These are phyloP conservation scores for Lecanicillium sp. DNA, from an alignment of 2,329 filamentous ascomycete species.

Conservation along the genomic window DNA sequence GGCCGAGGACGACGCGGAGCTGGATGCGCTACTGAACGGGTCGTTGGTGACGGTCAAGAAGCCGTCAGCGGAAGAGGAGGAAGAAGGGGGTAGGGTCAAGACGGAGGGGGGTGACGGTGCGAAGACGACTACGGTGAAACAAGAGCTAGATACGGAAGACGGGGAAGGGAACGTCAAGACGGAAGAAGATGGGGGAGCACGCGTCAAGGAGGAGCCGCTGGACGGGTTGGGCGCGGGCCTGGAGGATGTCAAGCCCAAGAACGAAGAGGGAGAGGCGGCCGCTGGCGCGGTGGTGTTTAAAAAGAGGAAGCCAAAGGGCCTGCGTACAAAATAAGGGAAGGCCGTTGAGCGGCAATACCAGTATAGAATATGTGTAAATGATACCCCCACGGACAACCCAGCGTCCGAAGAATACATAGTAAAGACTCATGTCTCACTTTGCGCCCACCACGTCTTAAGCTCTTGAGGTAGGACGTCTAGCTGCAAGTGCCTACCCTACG, in stretches of 20 bases:
- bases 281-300: conserved; percentile 61
- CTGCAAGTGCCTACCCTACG: too few species aligned
- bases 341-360: not conserved
- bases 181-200: conserved; percentile 12
- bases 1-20: conserved; percentile 42
- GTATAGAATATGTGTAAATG: not conserved
- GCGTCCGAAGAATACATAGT: too few species aligned
- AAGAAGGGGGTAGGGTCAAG: conserved; percentile 18
- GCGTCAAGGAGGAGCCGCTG: conserved; percentile 23
- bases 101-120: conserved; percentile 17
- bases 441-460: too few species aligned
- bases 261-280: conserved; percentile 18
- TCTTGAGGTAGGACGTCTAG: too few species aligned
- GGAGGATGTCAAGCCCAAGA: conserved; percentile 11
- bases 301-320: conserved; percentile 65
- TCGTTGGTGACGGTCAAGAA: conserved; percentile 16
- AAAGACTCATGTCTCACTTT: too few species aligned
- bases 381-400: conserved; percentile 6
- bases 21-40: conserved; percentile 52
- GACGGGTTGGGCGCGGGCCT: conserved; percentile 10
- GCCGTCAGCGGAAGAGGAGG: conserved; percentile 13
- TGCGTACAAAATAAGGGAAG: conserved; percentile 27
- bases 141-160: conserved; percentile 33
- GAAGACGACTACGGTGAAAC: conserved; percentile 25
- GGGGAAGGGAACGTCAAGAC: conserved; percentile 21